These are phyloP conservation scores for Phytopythium chamaehyphon DNA, from an alignment of 352 stramenopile genomes.

Conservation along the genomic window DNA sequence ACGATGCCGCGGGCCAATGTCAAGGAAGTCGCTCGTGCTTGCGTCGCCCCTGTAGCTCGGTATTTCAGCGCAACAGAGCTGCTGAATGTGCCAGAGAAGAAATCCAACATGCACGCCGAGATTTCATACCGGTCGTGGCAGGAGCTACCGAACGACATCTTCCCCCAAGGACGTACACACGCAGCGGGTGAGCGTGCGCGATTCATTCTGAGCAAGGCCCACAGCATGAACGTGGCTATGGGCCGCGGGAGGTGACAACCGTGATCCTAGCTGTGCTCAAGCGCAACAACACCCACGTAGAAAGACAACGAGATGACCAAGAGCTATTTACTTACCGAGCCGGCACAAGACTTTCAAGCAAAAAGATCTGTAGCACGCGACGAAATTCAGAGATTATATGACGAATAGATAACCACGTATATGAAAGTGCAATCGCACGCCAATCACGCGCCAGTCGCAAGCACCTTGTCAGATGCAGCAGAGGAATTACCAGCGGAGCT, in stretches of 20 bases:
- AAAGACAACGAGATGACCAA: neutral
- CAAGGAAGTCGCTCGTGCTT: constrained; percentile 33
- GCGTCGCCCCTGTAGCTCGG: constrained; percentile 50
- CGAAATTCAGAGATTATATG: constrained; percentile 6
- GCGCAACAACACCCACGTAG: neutral
- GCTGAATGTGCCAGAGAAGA: constrained; percentile 47
- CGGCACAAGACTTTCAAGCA: neutral
- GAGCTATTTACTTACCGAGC: constrained; percentile 5
- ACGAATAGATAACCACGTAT: constrained; percentile 34
- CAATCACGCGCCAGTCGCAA: neutral
- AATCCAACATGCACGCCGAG: constrained; percentile 45
- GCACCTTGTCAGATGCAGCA: neutral
- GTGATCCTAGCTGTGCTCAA: constrained; percentile 2
- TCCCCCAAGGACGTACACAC: constrained; percentile 47
- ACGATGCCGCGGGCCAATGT: constrained; percentile 7
- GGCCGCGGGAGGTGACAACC: constrained; percentile 38
- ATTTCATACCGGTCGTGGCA: constrained; percentile 71
- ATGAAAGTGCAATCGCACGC: constrained; percentile 6
- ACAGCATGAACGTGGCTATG: constrained; percentile 55
- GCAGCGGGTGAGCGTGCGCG: constrained; percentile 70
- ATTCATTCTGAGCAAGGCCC: constrained; percentile 74
- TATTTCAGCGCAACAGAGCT: constrained; percentile 85
- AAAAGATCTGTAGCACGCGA: no score
- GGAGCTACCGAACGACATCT: constrained; percentile 57
- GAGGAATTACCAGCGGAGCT: neutral